Evolutionary conservation across 768 basidiomycete species (phyloP).

Genomic region (Cystobasidium onofrii): DNA sequence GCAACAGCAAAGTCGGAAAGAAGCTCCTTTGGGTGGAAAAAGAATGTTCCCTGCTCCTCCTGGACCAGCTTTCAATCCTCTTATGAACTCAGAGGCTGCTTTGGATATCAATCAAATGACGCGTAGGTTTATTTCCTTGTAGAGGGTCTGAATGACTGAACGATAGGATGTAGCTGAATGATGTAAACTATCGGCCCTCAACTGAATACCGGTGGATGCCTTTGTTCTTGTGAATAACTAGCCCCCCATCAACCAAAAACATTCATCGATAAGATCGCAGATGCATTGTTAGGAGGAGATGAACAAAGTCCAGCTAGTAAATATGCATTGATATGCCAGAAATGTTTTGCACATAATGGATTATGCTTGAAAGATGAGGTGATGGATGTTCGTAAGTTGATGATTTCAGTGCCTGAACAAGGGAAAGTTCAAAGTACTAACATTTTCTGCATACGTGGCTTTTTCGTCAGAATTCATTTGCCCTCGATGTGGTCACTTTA

Average conservation of each 20-base stretch:
- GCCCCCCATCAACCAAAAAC: conserved; percentile 57
- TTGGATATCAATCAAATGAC: background rate
- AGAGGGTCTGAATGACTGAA: no score
- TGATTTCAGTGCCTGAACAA: background rate
- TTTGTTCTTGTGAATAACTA: conserved; percentile 38
- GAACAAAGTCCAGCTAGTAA: conserved; percentile 47
- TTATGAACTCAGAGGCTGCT: background rate
- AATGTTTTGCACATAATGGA: conserved; percentile 81
- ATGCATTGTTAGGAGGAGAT: conserved; percentile 63
- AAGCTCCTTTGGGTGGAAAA: background rate
- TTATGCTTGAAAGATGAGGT: conserved; percentile 72
- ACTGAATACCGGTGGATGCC: no score
- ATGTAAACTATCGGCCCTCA: no score
- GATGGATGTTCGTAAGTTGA: conserved; percentile 67
- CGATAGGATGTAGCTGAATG: no score
- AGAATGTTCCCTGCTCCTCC: conserved; percentile 16
- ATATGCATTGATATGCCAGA: conserved; percentile 81
- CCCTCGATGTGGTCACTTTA: conserved; percentile 77
- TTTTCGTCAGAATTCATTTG: conserved; percentile 64
- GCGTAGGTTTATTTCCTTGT: conserved; percentile 9
- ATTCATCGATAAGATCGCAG: conserved; percentile 81
- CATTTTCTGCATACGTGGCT: no score
- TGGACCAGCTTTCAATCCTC: conserved; percentile 26
- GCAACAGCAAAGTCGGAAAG: background rate
- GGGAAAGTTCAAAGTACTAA: background rate